phyloP scores from a whole-genome alignment of 371 early-diverging fungal genomes.

The Actinomortierella wolfii region DNA sequence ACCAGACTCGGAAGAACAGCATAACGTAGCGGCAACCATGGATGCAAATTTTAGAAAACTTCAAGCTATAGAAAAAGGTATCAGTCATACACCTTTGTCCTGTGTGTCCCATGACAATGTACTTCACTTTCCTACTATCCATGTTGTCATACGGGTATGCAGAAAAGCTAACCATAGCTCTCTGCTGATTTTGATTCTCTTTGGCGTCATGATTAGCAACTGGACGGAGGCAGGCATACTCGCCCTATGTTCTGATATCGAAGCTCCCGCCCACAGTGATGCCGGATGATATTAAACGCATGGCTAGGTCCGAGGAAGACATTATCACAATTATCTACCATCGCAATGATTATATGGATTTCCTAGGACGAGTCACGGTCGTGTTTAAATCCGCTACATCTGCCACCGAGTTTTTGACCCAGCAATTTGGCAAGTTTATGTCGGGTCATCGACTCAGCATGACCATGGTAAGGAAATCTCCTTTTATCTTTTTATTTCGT shows the following conservation, averaged over 20 bases:
- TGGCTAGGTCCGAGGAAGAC: slow-evolving; percentile 26
- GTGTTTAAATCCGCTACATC: slow-evolving; percentile 40
- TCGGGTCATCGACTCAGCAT: slow-evolving; percentile 28
- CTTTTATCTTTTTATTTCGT: not conserved
- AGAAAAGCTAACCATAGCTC: too few relatives aligned
- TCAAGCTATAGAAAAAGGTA: too few relatives aligned
- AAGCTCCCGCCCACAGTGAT: slow-evolving; percentile 30
- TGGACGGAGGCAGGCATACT: slow-evolving; percentile 32
- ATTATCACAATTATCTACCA: slow-evolving; percentile 38
- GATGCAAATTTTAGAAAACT: too few relatives aligned
- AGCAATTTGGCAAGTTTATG: slow-evolving; percentile 36
- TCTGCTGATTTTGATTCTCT: too few relatives aligned
- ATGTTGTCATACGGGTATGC: too few relatives aligned
- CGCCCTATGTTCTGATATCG: slow-evolving; percentile 30
- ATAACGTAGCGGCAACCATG: too few relatives aligned
- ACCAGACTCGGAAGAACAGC: too few relatives aligned
- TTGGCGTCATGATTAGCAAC: slow-evolving; percentile 6
- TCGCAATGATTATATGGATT: slow-evolving; percentile 32
- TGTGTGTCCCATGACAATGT: too few relatives aligned
- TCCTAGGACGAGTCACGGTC: slow-evolving; percentile 28
- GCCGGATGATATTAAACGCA: slow-evolving; percentile 41
- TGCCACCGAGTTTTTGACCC: slow-evolving; percentile 36
- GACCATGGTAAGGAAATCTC: slow-evolving; percentile 25
- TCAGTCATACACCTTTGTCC: too few relatives aligned
- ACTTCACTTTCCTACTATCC: too few relatives aligned